Conservation (phyloP, 768 basidiomycete genomes). For the Obba rivulosa region DNA sequence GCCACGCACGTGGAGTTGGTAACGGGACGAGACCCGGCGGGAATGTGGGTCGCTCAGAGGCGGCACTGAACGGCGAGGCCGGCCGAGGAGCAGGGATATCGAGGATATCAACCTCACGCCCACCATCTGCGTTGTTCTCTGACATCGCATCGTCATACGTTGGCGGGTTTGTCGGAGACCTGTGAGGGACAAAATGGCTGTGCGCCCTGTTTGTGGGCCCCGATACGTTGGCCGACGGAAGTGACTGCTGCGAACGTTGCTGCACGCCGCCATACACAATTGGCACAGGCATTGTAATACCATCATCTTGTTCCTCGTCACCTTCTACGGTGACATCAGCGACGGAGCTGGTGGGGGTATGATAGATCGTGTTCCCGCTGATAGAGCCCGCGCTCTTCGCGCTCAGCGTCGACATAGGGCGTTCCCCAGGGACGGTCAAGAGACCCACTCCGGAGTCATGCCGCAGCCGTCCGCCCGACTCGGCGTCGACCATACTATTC, state of each 20-base stretch:
- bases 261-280: not conserved
- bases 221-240: too few species aligned
- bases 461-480: slow-evolving; percentile 4
- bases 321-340: slow-evolving; percentile 26
- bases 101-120: slow-evolving; percentile 36
- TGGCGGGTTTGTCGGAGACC: too few species aligned
- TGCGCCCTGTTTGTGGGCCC: too few species aligned
- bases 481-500: slow-evolving; percentile 1
- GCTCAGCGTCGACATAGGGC: slow-evolving; percentile 58
- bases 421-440: slow-evolving; percentile 13
- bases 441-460: slow-evolving; percentile 14
- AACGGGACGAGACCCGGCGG: slow-evolving; percentile 35
- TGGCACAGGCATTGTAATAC: slow-evolving; percentile 28
- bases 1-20: slow-evolving; percentile 28
- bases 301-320: slow-evolving; percentile 4
- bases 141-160: too few species aligned
- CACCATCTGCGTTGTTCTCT: not conserved
- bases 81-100: slow-evolving; percentile 57
- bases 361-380: slow-evolving; percentile 50
- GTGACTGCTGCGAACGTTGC: slow-evolving; percentile 2
- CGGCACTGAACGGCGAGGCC: slow-evolving; percentile 43
- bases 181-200: too few species aligned
- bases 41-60: slow-evolving; percentile 15
- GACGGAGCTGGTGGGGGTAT: slow-evolving; percentile 39
- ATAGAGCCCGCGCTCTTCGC: slow-evolving; percentile 34